Percentiles rank a stretch among this genome's conserved stretches.
Conservation (phyloP, 495 filamentous ascomycete genomes). For the Xylaria palmicola region DNA sequence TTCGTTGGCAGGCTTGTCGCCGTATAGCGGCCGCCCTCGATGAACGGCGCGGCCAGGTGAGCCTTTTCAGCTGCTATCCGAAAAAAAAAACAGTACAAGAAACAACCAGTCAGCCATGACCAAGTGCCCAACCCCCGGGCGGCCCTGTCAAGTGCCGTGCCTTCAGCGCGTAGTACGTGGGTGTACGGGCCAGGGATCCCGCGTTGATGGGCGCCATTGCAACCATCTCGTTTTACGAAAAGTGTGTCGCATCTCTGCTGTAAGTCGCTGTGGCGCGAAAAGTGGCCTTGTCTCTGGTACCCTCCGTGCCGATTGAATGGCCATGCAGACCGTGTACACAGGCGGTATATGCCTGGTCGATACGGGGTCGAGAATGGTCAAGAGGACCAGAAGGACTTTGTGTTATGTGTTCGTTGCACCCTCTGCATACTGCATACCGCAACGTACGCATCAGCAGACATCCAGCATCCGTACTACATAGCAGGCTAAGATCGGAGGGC, state of each 20-base stretch:
- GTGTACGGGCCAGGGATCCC: no score
- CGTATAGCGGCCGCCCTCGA: neutral
- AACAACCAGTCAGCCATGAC: no score
- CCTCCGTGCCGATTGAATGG: neutral
- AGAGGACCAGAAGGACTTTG: neutral
- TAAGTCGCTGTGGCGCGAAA: neutral
- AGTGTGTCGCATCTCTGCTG: neutral
- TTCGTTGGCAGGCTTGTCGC: neutral
- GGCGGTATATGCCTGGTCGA: neutral
- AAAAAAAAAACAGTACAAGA: no score
- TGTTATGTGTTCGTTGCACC: no score
- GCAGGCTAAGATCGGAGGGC: no score
- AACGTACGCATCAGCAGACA: neutral
- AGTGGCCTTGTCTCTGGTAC: neutral
- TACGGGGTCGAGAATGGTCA: neutral
- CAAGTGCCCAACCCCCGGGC: no score
- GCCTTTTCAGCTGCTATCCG: neutral
- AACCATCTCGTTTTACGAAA: no score
- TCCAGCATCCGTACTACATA: no score
- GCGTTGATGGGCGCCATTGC: no score
- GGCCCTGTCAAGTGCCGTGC: no score
- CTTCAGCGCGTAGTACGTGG: no score
- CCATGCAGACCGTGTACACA: no score
- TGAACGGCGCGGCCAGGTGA: neutral
- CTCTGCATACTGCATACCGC: neutral